A percentile compares a stretch with the other conserved stretches of the same genome.
Evolutionary conservation across 768 basidiomycete species (phyloP).

Genomic region (Lactarius sanguifluus): DNA sequence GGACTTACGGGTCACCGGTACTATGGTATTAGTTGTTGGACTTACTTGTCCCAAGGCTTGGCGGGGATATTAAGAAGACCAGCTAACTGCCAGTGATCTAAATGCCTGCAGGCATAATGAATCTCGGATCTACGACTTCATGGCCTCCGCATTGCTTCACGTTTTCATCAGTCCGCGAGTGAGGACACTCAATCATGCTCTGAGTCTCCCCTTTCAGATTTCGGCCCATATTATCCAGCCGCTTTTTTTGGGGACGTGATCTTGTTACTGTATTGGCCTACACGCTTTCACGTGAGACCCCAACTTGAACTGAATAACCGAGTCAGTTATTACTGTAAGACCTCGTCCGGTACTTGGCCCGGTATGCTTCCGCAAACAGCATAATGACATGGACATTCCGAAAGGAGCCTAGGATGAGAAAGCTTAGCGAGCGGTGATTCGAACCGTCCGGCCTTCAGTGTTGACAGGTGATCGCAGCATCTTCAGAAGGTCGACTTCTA

Average conservation of each 20-base stretch:
- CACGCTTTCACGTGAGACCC: neutral
- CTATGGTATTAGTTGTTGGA: neutral
- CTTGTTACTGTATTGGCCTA: neutral
- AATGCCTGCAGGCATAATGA: neutral
- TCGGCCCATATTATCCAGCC: neutral
- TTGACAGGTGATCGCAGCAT: neutral
- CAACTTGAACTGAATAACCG: neutral
- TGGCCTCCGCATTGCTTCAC: neutral
- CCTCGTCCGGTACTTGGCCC: neutral
- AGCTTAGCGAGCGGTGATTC: neutral
- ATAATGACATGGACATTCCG: slow-evolving; percentile 2
- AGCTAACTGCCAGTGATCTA: neutral
- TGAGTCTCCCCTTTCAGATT: neutral
- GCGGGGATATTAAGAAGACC: neutral
- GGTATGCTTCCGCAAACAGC: neutral
- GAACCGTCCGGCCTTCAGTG: neutral
- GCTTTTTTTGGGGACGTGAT: neutral
- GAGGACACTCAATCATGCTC: neutral
- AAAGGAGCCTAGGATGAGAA: slow-evolving; percentile 13
- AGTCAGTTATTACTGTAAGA: neutral
- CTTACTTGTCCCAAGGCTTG: neutral
- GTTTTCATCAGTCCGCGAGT: neutral
- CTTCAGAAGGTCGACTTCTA: neutral
- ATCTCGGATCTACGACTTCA: neutral
- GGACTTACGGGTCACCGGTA: neutral